Evolutionary conservation across 441 rosid genomes (phyloP).

Genomic region (Eruca vesicaria): DNA sequence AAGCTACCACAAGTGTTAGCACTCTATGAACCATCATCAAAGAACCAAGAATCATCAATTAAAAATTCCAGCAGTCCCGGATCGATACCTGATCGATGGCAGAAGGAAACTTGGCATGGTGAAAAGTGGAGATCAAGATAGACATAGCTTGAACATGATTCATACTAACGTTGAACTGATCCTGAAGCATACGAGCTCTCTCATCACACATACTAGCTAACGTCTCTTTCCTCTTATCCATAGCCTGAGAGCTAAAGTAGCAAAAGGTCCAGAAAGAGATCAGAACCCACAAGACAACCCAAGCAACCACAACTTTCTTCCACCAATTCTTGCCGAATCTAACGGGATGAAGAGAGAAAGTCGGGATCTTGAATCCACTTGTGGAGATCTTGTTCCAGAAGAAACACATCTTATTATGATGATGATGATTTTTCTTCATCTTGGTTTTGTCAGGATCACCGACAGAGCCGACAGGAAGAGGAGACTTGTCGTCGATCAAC

Average conservation of each 20-base stretch:
- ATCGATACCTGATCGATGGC: constrained; percentile 81
- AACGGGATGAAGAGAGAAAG: constrained; percentile 55
- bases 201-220: constrained; percentile 89
- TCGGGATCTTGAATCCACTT: constrained; percentile 49
- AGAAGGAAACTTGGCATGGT: constrained; percentile 83
- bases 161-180: constrained; percentile 97
- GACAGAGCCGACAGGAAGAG: constrained; percentile 38
- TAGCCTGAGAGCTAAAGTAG: constrained; percentile 66
- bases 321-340: constrained; percentile 51
- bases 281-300: constrained; percentile 61
- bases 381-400: constrained; percentile 39
- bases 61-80: too few species aligned
- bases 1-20: not conserved
- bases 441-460: constrained; percentile 30
- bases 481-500: constrained; percentile 53
- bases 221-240: constrained; percentile 76
- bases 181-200: constrained; percentile 93
- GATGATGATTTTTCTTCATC: not conserved
- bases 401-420: constrained; percentile 54
- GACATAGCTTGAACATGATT: constrained; percentile 96
- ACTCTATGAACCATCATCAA: not conserved
- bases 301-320: constrained; percentile 56
- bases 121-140: constrained; percentile 85
- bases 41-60: too few species aligned
- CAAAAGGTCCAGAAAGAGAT: constrained; percentile 51